Evolutionary conservation across 2,329 filamentous ascomycete genomes (phyloP).

Genomic region (Colletotrichum chlorophyti): DNA sequence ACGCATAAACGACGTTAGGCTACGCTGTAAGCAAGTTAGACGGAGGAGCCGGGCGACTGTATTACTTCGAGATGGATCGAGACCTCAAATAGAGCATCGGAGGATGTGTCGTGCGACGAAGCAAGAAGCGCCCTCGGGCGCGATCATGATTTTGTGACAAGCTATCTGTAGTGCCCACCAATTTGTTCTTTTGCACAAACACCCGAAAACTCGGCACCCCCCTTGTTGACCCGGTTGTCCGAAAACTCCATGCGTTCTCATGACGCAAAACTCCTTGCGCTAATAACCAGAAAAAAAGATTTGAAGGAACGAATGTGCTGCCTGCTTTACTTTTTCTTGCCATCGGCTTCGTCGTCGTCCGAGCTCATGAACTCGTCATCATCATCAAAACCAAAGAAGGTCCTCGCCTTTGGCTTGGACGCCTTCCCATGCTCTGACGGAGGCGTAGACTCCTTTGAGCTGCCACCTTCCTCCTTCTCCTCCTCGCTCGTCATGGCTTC

Average conservation of each 20-base stretch:
- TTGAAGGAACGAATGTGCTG: not conserved
- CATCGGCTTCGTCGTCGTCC: constrained; percentile 62
- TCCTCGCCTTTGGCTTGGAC: constrained; percentile 47
- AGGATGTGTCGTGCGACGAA: constrained; percentile 24
- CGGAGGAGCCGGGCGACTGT: constrained; percentile 38
- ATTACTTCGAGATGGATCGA: constrained; percentile 41
- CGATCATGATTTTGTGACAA: constrained; percentile 23
- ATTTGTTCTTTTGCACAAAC: constrained; percentile 12
- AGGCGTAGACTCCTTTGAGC: constrained; percentile 57
- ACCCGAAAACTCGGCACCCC: not conserved
- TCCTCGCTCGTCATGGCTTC: constrained; percentile 41
- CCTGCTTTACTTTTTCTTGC: constrained; percentile 1
- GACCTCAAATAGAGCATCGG: constrained; percentile 31
- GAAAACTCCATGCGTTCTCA: constrained; percentile 21
- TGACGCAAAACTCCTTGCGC: constrained; percentile 2
- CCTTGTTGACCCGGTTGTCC: not conserved
- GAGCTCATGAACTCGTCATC: constrained; percentile 78
- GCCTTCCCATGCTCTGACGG: constrained; percentile 48
- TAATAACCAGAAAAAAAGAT: not conserved
- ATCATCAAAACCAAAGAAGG: constrained; percentile 81
- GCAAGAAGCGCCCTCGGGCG: constrained; percentile 10
- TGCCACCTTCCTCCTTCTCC: constrained; percentile 47
- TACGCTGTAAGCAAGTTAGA: constrained; percentile 23
- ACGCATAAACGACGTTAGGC: constrained; percentile 52
- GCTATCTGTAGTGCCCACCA: constrained; percentile 7